Evolutionary conservation across 768 basidiomycete species (phyloP), one percentile per base, ranked within the genome.

Genomic region (Cytidiella melzeri): DNA sequence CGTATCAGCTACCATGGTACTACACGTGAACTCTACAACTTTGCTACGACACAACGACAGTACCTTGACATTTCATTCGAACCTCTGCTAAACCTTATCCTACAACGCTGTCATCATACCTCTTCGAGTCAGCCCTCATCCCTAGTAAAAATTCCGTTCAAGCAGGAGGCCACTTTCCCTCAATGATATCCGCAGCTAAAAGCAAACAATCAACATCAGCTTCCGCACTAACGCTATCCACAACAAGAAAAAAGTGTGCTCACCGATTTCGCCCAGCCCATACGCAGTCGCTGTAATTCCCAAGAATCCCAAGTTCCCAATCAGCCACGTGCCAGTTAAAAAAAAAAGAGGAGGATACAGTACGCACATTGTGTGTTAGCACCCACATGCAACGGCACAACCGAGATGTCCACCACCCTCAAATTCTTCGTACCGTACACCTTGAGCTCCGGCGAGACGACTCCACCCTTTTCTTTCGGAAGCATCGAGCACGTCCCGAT

Each of bases 401-500:
- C 9, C 20, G 15, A 64, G 53, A 24, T n/a, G 52, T 78, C 76
- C 13, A 64, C 74, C 11, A 79, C 66, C 15, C 76, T 50, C 40
- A 78, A 64, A 42, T 68, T 65, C 42, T 57, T 54, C 3, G 66
- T 55, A 4, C 76, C 77, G 36, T 74, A 65, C 26, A 80, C 75
- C 26, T 60, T 54, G 47, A 79, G 52, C 43, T 62, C 55, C 21
- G 74, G 23, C 39, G 76, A 73, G 45, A 77, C 63, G 0, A 76
- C 75, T 4, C 75, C 70, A 5, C 62, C 66, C 43, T 73, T 71
- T 23, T 73, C 71, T 12, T 62, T 62, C 4, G 79, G 78, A 36
- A 81, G 67, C 79, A 80, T 80, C 1, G 77, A 76, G 45, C 69
- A 71, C 1, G 76, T 69, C 4, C 74, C 72, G 21, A 70, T 58